Evolutionary conservation across 2,329 filamentous ascomycete genomes (phyloP).

Genomic region (Penicillium psychrosexuale): DNA sequence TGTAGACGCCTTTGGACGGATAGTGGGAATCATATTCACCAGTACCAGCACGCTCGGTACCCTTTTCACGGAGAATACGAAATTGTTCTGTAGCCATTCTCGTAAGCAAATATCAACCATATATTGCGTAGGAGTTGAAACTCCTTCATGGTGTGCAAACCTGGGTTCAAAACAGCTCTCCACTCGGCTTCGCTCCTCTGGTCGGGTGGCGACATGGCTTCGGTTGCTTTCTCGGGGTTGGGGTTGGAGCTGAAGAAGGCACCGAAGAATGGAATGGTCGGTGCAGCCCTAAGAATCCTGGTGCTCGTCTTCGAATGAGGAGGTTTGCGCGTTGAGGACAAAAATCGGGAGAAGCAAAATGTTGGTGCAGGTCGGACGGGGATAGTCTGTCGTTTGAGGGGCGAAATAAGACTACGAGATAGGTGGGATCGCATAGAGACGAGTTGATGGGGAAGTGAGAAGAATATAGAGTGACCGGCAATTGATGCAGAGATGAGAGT

Average conservation of each 20-base stretch:
- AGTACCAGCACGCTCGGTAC: conserved; percentile 76
- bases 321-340: conserved; percentile 14
- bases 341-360: conserved; percentile 23
- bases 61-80: conserved; percentile 85
- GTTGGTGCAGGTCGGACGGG: conserved; percentile 16
- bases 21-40: conserved; percentile 88
- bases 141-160: conserved; percentile 45
- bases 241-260: conserved; percentile 67
- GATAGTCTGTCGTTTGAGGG: conserved; percentile 21
- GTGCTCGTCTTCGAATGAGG: conserved; percentile 30
- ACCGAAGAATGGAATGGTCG: conserved; percentile 73
- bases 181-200: conserved; percentile 80
- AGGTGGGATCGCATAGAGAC: conserved; percentile 29
- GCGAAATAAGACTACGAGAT: conserved; percentile 20
- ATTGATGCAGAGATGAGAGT: background rate
- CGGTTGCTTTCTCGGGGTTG: conserved; percentile 39
- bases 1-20: conserved; percentile 73
- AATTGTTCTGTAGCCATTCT: conserved; percentile 74
- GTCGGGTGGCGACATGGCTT: conserved; percentile 65
- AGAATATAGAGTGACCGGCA: background rate
- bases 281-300: conserved; percentile 61
- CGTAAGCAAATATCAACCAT: background rate
- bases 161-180: conserved; percentile 75
- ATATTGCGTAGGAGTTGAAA: conserved; percentile 39
- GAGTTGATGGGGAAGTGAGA: background rate